These are phyloP conservation scores for Phtheirospermum japonicum DNA, from an alignment of 257 asterid species.

Conservation along the genomic window DNA sequence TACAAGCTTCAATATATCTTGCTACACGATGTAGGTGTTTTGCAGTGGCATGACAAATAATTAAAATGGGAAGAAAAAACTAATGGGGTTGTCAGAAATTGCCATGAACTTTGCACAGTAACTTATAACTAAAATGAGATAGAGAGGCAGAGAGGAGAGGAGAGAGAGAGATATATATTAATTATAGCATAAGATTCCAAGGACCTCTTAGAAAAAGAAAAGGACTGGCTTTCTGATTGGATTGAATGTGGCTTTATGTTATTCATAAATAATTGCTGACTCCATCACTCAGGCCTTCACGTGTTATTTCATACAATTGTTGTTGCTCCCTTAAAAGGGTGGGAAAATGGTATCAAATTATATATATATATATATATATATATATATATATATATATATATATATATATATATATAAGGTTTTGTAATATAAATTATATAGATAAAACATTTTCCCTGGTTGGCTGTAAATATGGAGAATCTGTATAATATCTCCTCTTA, in stretches of 20 bases:
- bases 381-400: no score
- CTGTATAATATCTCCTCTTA: no score
- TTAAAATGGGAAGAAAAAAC: conserved; percentile 17
- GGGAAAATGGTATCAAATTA: no score
- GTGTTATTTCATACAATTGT: conserved; percentile 55
- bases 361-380: no score
- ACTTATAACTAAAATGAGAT: conserved; percentile 4
- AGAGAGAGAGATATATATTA: no score
- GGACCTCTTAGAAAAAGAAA: conserved; percentile 15
- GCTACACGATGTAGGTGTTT: conserved; percentile 44
- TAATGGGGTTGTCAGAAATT: conserved; percentile 48
- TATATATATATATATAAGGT: no score
- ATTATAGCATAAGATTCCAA: conserved; percentile 28
- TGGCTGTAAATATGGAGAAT: no score
- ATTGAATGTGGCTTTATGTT: conserved; percentile 47
- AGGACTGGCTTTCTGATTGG: no score
- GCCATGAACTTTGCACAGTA: conserved; percentile 20
- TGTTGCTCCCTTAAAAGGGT: conserved; percentile 13
- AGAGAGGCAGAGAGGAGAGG: no score
- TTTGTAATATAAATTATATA: no score
- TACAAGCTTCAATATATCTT: conserved; percentile 38
- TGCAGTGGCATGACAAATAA: conserved; percentile 30
- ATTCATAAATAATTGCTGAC: conserved; percentile 56
- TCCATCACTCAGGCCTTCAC: conserved; percentile 59
- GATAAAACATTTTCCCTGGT: no score